Evolutionary conservation across 768 basidiomycete genomes (phyloP).

Genomic region (Candolleomyces efflorescens): DNA sequence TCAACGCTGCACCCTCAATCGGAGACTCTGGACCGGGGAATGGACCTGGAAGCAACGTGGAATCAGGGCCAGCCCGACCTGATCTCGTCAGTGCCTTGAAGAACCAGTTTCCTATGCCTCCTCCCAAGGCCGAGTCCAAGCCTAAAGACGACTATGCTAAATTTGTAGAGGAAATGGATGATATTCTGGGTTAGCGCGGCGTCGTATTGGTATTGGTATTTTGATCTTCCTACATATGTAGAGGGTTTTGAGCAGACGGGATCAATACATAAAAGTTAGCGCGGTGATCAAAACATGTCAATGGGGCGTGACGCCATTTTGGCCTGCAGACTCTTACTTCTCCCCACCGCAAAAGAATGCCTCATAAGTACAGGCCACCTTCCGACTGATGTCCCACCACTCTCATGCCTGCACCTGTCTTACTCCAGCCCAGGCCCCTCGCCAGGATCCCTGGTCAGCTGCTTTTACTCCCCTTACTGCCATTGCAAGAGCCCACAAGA

Average conservation of each 20-base stretch:
- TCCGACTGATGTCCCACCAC: background rate
- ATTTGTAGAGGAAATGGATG: slow-evolving; percentile 73
- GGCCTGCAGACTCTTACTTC: background rate
- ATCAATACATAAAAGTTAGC: no score
- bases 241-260: no score
- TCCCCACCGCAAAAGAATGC: background rate
- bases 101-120: slow-evolving; percentile 40
- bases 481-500: slow-evolving; percentile 43
- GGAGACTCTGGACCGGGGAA: slow-evolving; percentile 11
- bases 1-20: slow-evolving; percentile 65
- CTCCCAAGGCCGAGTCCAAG: slow-evolving; percentile 27
- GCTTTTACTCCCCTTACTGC: slow-evolving; percentile 66
- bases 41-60: slow-evolving; percentile 10
- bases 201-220: background rate
- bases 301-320: background rate
- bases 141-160: slow-evolving; percentile 69
- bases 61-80: slow-evolving; percentile 43
- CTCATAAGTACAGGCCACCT: background rate
- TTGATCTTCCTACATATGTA: no score
- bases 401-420: slow-evolving; percentile 23
- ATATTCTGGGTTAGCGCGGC: slow-evolving; percentile 44
- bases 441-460: slow-evolving; percentile 55
- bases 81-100: slow-evolving; percentile 63
- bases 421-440: slow-evolving; percentile 67
- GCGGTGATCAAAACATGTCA: no score